Evolutionary conservation across 192 early-diverging fungal species (phyloP).

Genomic region (Dimargaris cristalligena): DNA sequence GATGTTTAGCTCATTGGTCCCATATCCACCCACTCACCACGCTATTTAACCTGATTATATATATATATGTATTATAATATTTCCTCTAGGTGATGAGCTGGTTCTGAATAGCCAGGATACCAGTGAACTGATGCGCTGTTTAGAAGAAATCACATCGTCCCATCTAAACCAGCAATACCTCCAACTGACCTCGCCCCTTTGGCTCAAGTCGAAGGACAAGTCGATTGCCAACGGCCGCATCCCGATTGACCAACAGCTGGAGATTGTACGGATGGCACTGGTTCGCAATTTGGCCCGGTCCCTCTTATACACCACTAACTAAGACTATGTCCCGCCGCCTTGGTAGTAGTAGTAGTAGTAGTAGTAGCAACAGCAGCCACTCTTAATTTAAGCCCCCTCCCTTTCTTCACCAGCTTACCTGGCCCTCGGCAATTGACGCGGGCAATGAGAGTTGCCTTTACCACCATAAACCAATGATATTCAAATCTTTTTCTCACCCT

Average conservation of each 20-base stretch:
- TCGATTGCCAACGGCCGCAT: background rate
- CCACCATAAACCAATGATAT: too few relatives aligned
- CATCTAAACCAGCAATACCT: background rate
- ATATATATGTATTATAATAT: too few relatives aligned
- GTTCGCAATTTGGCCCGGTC: constrained; percentile 19
- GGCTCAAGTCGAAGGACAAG: background rate
- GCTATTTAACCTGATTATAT: background rate
- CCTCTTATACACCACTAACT: constrained; percentile 22
- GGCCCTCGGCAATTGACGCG: too few relatives aligned
- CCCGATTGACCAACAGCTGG: background rate
- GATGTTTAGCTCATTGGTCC: background rate
- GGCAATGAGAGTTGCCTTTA: too few relatives aligned
- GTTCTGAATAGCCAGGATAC: constrained; percentile 40
- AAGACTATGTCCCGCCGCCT: too few relatives aligned
- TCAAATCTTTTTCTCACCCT: too few relatives aligned
- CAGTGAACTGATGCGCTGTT: constrained; percentile 43
- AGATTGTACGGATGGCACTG: constrained; percentile 13
- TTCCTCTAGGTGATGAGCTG: constrained; percentile 21
- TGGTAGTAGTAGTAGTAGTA: too few relatives aligned
- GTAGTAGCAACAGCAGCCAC: too few relatives aligned
- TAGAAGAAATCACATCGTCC: constrained; percentile 27
- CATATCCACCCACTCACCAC: background rate
- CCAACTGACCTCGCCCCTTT: background rate
- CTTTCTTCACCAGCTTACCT: too few relatives aligned
- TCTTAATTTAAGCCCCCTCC: too few relatives aligned